Conservation (phyloP, 2,329 filamentous ascomycete genomes). For the Pestalotiopsis sp. region DNA sequence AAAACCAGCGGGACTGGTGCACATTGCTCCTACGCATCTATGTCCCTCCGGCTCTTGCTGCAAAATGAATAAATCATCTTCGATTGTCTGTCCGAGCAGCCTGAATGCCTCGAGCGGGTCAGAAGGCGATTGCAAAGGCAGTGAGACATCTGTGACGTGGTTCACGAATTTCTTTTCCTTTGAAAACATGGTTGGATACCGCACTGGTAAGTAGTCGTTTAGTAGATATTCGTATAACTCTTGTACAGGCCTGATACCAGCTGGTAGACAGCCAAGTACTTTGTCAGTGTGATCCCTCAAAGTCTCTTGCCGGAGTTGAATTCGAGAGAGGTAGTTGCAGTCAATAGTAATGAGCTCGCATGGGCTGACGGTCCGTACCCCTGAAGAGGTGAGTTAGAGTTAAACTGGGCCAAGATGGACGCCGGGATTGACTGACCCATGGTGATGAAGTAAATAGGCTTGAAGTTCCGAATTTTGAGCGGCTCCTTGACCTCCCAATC, state of each 20-base stretch:
- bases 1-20: constrained; percentile 57
- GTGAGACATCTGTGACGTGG: constrained; percentile 33
- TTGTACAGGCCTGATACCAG: constrained; percentile 43
- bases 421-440: constrained; percentile 46
- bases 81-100: constrained; percentile 51
- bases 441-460: constrained; percentile 55
- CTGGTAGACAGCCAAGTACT: constrained; percentile 45
- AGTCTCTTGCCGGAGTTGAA: constrained; percentile 41
- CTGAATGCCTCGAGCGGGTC: constrained; percentile 37
- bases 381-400: constrained; percentile 29
- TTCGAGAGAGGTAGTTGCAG: constrained; percentile 48
- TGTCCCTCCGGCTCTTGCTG: constrained; percentile 45
- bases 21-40: constrained; percentile 49
- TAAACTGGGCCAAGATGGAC: background rate
- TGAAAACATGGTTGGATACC: constrained; percentile 53
- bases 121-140: constrained; percentile 20
- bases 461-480: constrained; percentile 49
- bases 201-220: constrained; percentile 46
- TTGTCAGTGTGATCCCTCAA: constrained; percentile 40
- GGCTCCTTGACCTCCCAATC: constrained; percentile 44
- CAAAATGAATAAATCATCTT: constrained; percentile 59
- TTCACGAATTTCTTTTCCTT: constrained; percentile 40
- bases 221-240: constrained; percentile 55
- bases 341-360: constrained; percentile 59
- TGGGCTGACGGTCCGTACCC: constrained; percentile 42